Evolutionary conservation across 768 basidiomycete genomes (phyloP).

Genomic region (Leccinum truebloodii): DNA sequence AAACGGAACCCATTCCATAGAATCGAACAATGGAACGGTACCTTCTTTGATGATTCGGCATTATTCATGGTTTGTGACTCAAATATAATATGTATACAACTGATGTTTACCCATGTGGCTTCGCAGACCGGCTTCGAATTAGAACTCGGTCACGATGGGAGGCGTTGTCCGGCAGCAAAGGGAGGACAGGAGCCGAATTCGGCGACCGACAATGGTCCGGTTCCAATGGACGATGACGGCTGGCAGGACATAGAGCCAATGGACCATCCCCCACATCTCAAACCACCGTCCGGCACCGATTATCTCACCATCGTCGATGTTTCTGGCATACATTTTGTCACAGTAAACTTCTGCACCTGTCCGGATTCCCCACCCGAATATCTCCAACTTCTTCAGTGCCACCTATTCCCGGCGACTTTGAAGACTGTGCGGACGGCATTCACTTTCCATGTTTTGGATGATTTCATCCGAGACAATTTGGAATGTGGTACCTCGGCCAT

Average conservation of each 20-base stretch:
- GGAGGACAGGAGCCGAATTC: no score
- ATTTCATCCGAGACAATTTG: slow-evolving; percentile 9
- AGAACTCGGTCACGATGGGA: not conserved
- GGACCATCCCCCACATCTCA: not conserved
- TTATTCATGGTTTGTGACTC: not conserved
- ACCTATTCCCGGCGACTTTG: not conserved
- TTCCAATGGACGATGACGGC: not conserved
- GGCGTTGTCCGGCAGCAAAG: not conserved
- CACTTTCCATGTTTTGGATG: not conserved
- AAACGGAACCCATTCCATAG: not conserved
- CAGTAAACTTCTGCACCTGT: not conserved
- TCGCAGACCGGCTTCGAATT: not conserved
- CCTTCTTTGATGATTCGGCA: not conserved
- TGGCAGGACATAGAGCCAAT: not conserved
- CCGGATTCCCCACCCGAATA: not conserved
- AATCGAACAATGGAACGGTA: not conserved
- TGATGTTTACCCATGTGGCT: no score
- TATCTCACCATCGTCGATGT: not conserved
- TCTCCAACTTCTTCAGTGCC: not conserved
- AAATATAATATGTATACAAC: no score
- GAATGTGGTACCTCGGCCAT: slow-evolving; percentile 14
- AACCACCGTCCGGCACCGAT: not conserved
- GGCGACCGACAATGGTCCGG: not conserved
- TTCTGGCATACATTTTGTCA: not conserved
- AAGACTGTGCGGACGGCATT: not conserved